phyloP scores from a whole-genome alignment of 305 asterid genomes.

The Solanum hybrid region DNA sequence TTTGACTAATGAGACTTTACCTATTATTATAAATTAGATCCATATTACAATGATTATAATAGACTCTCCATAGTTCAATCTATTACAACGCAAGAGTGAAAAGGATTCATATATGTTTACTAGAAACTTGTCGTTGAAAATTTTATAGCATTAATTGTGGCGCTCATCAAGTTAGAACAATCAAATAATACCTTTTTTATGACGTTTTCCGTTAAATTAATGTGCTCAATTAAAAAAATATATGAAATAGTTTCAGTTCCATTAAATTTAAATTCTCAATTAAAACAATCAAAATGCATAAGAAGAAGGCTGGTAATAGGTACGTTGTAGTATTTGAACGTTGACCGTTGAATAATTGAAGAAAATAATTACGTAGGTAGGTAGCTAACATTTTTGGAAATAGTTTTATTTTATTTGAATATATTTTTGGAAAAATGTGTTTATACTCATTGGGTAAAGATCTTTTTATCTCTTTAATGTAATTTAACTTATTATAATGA shows the following conservation, averaged over 20 bases:
- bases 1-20: too few species aligned
- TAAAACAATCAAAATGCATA: neutral
- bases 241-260: too few species aligned
- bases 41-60: neutral
- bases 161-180: neutral
- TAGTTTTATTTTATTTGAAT: neutral
- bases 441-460: neutral
- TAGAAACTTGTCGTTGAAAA: too few species aligned
- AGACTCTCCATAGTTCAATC: too few species aligned
- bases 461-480: neutral
- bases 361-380: neutral
- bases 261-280: too few species aligned
- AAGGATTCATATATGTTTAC: too few species aligned
- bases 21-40: too few species aligned
- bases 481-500: neutral
- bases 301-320: neutral
- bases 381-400: neutral
- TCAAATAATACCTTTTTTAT: too few species aligned
- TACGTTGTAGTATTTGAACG: neutral
- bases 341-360: neutral
- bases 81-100: too few species aligned
- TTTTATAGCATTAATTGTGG: neutral
- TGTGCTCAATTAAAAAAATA: neutral
- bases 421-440: neutral
- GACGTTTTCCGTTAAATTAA: neutral